A percentile compares a stretch with the other conserved stretches of the same genome.
phyloP scores from a whole-genome alignment of 1,284 basidiomycete genomes.

The Fomitopsis schrenkii region DNA sequence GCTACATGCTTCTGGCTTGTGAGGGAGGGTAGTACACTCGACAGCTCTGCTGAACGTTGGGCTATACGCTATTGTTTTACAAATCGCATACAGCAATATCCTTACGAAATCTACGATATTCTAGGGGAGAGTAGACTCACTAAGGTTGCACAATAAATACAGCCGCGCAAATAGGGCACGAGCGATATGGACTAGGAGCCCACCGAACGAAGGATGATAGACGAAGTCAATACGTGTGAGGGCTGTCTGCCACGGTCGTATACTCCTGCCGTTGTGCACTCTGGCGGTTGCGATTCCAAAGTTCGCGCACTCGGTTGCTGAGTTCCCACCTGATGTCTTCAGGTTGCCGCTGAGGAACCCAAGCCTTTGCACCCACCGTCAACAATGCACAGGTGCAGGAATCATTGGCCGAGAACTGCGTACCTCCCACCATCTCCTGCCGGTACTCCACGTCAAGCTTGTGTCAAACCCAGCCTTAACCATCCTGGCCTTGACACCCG shows the following conservation, averaged over 20 bases:
- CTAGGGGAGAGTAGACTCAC: not conserved
- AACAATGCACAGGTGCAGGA: slow-evolving; percentile 1
- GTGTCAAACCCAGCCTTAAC: slow-evolving; percentile 68
- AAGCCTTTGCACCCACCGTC: slow-evolving; percentile 39
- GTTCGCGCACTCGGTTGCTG: slow-evolving; percentile 27
- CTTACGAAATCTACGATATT: too few species aligned
- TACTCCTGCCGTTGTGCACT: slow-evolving; percentile 38
- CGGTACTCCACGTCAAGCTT: slow-evolving; percentile 55
- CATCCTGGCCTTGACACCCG: slow-evolving; percentile 80
- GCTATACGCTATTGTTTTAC: too few species aligned
- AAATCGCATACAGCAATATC: too few species aligned
- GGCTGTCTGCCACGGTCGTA: slow-evolving; percentile 29
- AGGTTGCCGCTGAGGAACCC: slow-evolving; percentile 50
- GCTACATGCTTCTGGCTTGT: too few species aligned
- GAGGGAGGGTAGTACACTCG: too few species aligned
- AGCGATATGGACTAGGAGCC: not conserved
- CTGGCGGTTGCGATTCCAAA: slow-evolving; percentile 13
- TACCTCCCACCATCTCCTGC: slow-evolving; percentile 79
- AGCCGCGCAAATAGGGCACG: not conserved
- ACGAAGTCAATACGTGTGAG: not conserved
- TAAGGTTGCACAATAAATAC: not conserved
- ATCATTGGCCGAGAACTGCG: slow-evolving; percentile 20
- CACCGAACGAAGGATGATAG: not conserved
- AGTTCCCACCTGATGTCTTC: slow-evolving; percentile 43
- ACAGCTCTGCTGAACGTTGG: too few species aligned